A percentile compares a stretch with the other conserved stretches of the same genome.
Evolutionary conservation across 139 green algal genomes (phyloP).

Genomic region (Coelastrella sp.): DNA sequence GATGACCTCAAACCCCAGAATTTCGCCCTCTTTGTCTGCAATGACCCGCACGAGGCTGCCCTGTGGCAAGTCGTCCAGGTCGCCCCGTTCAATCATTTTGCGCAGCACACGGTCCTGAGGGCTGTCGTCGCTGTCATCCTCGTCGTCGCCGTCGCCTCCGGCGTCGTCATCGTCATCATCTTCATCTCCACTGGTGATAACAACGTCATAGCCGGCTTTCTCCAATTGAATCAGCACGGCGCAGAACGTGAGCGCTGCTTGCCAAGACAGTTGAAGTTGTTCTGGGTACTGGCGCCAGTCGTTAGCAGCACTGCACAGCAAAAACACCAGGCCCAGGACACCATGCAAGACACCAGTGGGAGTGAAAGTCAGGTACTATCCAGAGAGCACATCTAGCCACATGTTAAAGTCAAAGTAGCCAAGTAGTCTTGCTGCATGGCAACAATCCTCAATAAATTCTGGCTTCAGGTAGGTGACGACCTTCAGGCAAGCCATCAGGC

Average conservation of each 20-base stretch:
- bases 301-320: background rate
- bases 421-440: background rate
- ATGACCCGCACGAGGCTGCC: background rate
- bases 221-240: background rate
- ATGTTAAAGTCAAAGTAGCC: background rate
- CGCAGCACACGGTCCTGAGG: background rate
- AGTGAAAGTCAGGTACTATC: background rate
- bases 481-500: too few species aligned
- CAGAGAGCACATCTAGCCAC: too few species aligned
- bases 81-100: background rate
- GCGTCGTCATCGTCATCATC: background rate
- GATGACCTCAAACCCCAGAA: background rate
- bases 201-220: slow-evolving; percentile 26
- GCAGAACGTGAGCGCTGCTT: slow-evolving; percentile 2
- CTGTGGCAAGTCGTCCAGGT: background rate
- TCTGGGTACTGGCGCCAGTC: background rate
- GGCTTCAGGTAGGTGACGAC: too few species aligned
- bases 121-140: background rate
- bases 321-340: background rate
- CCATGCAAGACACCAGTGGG: background rate
- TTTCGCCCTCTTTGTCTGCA: background rate
- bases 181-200: background rate
- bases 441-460: too few species aligned
- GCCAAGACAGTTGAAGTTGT: background rate
- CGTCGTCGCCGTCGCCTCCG: background rate